phyloP scores from a whole-genome alignment of 169 alveolate species.

The Plasmodium vinckei region DNA sequence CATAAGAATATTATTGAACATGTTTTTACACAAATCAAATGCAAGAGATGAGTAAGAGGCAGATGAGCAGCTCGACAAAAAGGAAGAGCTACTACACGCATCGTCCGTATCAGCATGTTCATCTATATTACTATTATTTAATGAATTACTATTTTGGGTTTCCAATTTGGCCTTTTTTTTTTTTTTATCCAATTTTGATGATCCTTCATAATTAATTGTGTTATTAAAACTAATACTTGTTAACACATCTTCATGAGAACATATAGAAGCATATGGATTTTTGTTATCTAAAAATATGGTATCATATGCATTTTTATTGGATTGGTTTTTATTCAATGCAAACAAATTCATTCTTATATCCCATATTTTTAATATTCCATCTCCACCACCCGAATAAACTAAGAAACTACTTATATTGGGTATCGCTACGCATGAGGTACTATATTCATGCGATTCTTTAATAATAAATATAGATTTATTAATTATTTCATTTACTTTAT shows the following conservation, averaged over 20 bases:
- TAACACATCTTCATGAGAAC: slow-evolving; percentile 68
- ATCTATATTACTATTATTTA: background rate
- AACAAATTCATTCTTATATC: slow-evolving; percentile 79
- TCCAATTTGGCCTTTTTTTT: background rate
- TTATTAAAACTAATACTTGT: slow-evolving; percentile 72
- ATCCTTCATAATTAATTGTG: slow-evolving; percentile 26
- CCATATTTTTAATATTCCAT: slow-evolving; percentile 85
- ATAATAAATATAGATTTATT: slow-evolving; percentile 41
- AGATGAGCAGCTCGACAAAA: slow-evolving; percentile 32
- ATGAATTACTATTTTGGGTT: background rate
- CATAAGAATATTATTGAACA: slow-evolving; percentile 46
- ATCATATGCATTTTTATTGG: background rate
- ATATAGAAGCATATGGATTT: slow-evolving; percentile 72
- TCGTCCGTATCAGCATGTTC: slow-evolving; percentile 1
- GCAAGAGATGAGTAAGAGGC: slow-evolving; percentile 34
- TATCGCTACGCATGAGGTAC: slow-evolving; percentile 56
- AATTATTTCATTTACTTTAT: slow-evolving; percentile 27
- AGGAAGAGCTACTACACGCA: slow-evolving; percentile 10
- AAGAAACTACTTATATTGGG: slow-evolving; percentile 70
- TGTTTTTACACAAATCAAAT: slow-evolving; percentile 39
- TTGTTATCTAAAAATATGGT: slow-evolving; percentile 22
- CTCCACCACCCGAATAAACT: slow-evolving; percentile 84
- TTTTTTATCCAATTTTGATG: slow-evolving; percentile 28
- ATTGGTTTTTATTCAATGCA: slow-evolving; percentile 8
- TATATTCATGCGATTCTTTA: slow-evolving; percentile 54